phyloP scores from a whole-genome alignment of 257 asterid species.

The Solanum gracilifrons region DNA sequence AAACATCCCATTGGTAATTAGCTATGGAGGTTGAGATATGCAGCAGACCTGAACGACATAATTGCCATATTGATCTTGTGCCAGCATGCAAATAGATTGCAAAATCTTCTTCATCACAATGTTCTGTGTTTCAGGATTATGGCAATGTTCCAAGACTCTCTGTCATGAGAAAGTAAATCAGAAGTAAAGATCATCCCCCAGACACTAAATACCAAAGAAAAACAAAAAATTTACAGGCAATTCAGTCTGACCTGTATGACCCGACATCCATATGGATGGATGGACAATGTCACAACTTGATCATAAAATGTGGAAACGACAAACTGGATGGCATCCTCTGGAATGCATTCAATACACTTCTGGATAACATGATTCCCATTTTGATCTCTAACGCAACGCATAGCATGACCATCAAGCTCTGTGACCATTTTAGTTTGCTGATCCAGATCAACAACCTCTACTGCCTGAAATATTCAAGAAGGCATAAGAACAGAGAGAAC shows the following conservation, averaged over 20 bases:
- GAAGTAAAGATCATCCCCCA: neutral
- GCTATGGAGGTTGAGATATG: neutral
- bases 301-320: constrained; percentile 42
- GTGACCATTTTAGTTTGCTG: constrained; percentile 56
- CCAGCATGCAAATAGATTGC: neutral
- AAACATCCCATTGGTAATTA: neutral
- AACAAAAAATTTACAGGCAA: neutral
- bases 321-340: constrained; percentile 52
- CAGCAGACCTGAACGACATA: constrained; percentile 12
- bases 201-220: neutral
- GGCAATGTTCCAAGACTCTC: constrained; percentile 10
- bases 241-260: constrained; percentile 55
- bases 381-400: constrained; percentile 76
- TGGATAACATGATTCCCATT: constrained; percentile 80
- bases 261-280: constrained; percentile 80
- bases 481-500: neutral
- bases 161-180: neutral
- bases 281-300: constrained; percentile 60
- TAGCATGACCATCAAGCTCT: constrained; percentile 68
- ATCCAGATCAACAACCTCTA: constrained; percentile 62
- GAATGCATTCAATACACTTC: constrained; percentile 71
- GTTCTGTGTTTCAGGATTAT: constrained; percentile 2
- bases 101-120: constrained; percentile 9
- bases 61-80: constrained; percentile 14
- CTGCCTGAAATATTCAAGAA: constrained; percentile 33